These are phyloP conservation scores for Infundibulicybe gibba DNA, from an alignment of 768 basidiomycete genomes.

Conservation along the genomic window DNA sequence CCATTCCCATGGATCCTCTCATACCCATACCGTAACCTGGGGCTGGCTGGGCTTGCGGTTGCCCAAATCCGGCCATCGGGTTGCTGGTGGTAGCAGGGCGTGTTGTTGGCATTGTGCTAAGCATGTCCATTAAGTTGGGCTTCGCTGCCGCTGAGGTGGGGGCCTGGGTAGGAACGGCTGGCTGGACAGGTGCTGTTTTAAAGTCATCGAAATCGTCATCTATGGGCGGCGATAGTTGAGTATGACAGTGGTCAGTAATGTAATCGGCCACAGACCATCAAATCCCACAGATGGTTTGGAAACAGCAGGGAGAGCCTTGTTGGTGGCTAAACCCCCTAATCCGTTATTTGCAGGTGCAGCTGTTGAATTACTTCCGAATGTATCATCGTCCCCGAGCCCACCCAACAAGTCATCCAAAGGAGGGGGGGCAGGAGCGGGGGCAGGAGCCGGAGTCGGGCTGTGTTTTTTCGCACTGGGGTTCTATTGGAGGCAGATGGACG, in stretches of 20 bases:
- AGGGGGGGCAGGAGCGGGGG: slow-evolving; percentile 32
- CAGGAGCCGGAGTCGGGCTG: slow-evolving; percentile 32
- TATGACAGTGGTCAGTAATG: background rate
- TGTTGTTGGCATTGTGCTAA: slow-evolving; percentile 29
- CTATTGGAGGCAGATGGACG: slow-evolving; percentile 17
- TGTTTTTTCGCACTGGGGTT: slow-evolving; percentile 32
- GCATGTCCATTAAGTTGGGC: slow-evolving; percentile 48
- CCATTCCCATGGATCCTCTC: slow-evolving; percentile 19
- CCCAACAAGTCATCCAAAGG: slow-evolving; percentile 73
- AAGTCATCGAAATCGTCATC: slow-evolving; percentile 90
- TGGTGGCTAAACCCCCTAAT: slow-evolving; percentile 27
- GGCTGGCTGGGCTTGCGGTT: slow-evolving; percentile 23
- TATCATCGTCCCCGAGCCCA: slow-evolving; percentile 71
- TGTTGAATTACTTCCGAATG: slow-evolving; percentile 27
- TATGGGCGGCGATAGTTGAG: slow-evolving; percentile 15
- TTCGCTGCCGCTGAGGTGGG: slow-evolving; percentile 25
- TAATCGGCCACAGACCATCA: slow-evolving; percentile 33
- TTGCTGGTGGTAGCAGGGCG: slow-evolving; percentile 21
- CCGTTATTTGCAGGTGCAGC: slow-evolving; percentile 15
- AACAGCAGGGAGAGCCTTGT: slow-evolving; percentile 56
- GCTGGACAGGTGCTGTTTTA: slow-evolving; percentile 61
- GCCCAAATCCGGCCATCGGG: slow-evolving; percentile 11
- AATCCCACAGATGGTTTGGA: slow-evolving; percentile 26
- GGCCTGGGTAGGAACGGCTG: slow-evolving; percentile 35
- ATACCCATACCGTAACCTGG: slow-evolving; percentile 10